Percentiles rank a stretch among this genome's conserved stretches.
phyloP scores from a whole-genome alignment of 352 stramenopile species.

The Phytophthora sp. region DNA sequence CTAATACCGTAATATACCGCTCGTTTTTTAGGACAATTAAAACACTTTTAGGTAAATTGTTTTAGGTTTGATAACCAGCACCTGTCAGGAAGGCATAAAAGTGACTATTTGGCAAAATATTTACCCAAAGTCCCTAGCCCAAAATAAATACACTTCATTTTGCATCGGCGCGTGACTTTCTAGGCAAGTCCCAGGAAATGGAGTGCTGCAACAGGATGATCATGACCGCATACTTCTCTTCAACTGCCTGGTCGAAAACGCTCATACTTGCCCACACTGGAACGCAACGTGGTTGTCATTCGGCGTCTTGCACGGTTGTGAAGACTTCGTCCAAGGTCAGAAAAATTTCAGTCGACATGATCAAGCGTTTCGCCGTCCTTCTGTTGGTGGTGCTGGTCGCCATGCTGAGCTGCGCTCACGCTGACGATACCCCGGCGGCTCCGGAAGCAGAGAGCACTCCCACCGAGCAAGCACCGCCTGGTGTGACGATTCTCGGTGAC shows the following conservation, averaged over 20 bases:
- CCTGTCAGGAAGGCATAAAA: too few species aligned
- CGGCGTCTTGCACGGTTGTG: constrained; percentile 26
- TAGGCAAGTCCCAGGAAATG: constrained; percentile 15
- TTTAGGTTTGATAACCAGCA: too few species aligned
- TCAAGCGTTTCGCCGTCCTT: constrained; percentile 36
- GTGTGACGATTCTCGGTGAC: constrained; percentile 29
- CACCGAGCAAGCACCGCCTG: constrained; percentile 29
- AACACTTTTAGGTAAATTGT: too few species aligned
- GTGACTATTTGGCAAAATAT: too few species aligned
- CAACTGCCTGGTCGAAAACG: constrained; percentile 14
- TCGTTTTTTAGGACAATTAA: too few species aligned
- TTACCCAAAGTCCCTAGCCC: too few species aligned
- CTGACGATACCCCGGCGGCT: constrained; percentile 26
- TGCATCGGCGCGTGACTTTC: too few species aligned
- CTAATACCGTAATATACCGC: too few species aligned
- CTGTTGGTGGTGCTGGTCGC: constrained; percentile 34
- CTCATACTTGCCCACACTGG: too few species aligned
- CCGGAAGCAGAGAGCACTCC: not conserved
- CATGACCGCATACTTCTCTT: constrained; percentile 15
- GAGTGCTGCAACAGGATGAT: constrained; percentile 14
- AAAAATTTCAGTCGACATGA: constrained; percentile 17
- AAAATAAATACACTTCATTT: too few species aligned
- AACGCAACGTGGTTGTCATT: constrained; percentile 14
- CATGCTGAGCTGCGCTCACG: constrained; percentile 30
- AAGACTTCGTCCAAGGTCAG: constrained; percentile 18